Percentiles rank a stretch among this genome's conserved stretches.
phyloP scores from a whole-genome alignment of 2,329 filamentous ascomycete genomes.

The Ophiocordyceps camponoti-floridani region DNA sequence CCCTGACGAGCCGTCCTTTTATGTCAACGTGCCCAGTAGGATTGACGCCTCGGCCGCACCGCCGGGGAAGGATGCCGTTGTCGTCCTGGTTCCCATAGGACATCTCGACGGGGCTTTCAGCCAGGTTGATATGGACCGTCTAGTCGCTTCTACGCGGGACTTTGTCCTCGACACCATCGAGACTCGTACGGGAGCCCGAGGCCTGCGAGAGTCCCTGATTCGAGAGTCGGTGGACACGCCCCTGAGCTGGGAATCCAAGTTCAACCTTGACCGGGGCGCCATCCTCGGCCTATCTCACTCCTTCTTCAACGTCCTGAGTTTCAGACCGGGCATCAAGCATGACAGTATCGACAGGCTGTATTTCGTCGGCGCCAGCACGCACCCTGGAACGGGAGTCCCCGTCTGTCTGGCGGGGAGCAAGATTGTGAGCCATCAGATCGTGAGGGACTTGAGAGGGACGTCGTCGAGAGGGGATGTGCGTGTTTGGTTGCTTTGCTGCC shows the following conservation, averaged over 20 bases:
- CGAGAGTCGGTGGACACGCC: constrained; percentile 52
- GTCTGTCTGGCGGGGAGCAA: constrained; percentile 54
- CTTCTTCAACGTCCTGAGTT: constrained; percentile 56
- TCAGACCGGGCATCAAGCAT: constrained; percentile 42
- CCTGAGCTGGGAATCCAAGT: constrained; percentile 41
- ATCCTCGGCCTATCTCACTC: constrained; percentile 55
- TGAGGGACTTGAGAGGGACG: constrained; percentile 5
- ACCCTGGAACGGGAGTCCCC: constrained; percentile 60
- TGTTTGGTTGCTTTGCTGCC: too few relatives aligned
- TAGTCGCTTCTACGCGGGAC: constrained; percentile 38
- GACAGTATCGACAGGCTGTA: constrained; percentile 34
- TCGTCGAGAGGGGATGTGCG: too few relatives aligned
- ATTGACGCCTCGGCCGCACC: constrained; percentile 53
- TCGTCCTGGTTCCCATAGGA: constrained; percentile 56
- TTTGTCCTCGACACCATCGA: constrained; percentile 44
- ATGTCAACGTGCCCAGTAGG: constrained; percentile 57
- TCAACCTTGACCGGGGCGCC: constrained; percentile 59
- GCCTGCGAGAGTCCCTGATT: constrained; percentile 27
- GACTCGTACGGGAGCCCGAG: constrained; percentile 36
- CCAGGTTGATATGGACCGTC: too few relatives aligned
- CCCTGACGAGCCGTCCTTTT: constrained; percentile 53
- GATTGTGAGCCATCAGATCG: constrained; percentile 29
- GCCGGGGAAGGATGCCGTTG: constrained; percentile 42
- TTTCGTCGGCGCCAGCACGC: constrained; percentile 59
- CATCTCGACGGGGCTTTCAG: constrained; percentile 25